These are phyloP conservation scores for Yarrowia sp. DNA, from an alignment of 805 yeast species.

Conservation along the genomic window DNA sequence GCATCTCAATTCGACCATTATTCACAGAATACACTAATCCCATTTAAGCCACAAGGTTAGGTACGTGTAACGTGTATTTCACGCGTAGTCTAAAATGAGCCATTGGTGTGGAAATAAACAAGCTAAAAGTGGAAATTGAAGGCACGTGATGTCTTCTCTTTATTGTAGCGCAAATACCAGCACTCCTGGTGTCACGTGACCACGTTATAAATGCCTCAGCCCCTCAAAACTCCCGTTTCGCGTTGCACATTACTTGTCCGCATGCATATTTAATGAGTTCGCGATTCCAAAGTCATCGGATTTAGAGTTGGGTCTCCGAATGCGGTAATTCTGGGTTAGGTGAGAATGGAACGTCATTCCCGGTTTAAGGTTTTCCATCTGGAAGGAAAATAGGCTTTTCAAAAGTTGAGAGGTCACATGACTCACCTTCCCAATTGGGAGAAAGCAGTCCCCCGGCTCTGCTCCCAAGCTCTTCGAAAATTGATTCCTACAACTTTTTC, in stretches of 20 bases:
- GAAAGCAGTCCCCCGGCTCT: constrained; percentile 21
- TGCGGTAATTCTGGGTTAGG: background rate
- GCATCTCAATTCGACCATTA: no score
- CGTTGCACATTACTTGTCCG: constrained; percentile 14
- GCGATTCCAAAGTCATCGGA: background rate
- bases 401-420: constrained; percentile 38
- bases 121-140: no score
- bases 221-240: no score
- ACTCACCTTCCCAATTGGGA: constrained; percentile 12
- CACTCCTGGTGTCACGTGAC: no score
- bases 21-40: no score
- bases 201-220: no score
- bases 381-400: background rate
- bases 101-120: no score
- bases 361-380: background rate
- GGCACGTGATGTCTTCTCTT: no score
- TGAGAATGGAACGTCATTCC: background rate
- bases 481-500: constrained; percentile 39
- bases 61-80: constrained; percentile 24
- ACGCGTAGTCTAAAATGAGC: background rate
- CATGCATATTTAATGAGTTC: constrained; percentile 19
- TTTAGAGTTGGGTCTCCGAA: background rate
- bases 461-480: constrained; percentile 39
- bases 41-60: no score
- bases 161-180: no score